phyloP scores from a whole-genome alignment of 371 early-diverging fungal species.

The Actinomortierella ambigua region DNA sequence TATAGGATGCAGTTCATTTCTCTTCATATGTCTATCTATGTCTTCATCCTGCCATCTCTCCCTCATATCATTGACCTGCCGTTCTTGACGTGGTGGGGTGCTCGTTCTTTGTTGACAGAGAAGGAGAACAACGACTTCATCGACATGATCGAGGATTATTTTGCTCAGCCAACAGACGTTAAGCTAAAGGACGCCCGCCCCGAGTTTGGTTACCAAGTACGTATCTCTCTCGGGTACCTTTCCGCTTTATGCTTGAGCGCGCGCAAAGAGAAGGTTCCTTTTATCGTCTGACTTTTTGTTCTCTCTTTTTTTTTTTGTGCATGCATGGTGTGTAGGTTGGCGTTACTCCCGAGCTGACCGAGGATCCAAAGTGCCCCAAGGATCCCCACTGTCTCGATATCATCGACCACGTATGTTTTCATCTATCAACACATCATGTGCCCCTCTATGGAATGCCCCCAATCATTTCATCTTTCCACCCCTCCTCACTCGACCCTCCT shows the following conservation, averaged over 20 bases:
- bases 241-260: background rate
- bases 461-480: too few species aligned
- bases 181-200: constrained; percentile 67
- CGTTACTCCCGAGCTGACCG: constrained; percentile 69
- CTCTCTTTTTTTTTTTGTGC: constrained; percentile 1
- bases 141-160: constrained; percentile 73
- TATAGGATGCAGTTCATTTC: too few species aligned
- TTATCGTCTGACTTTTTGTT: background rate
- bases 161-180: constrained; percentile 56
- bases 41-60: background rate
- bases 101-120: constrained; percentile 11
- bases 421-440: too few species aligned
- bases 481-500: too few species aligned
- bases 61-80: background rate
- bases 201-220: constrained; percentile 55
- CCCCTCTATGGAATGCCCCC: too few species aligned
- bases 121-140: constrained; percentile 60
- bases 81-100: background rate
- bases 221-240: background rate
- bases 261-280: background rate
- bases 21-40: background rate
- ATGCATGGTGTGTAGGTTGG: constrained; percentile 53
- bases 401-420: constrained; percentile 49
- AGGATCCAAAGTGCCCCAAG: constrained; percentile 66
- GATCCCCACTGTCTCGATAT: constrained; percentile 62